Conservation (phyloP, 1,284 basidiomycete genomes). For the Ceratobasidium sp. region DNA sequence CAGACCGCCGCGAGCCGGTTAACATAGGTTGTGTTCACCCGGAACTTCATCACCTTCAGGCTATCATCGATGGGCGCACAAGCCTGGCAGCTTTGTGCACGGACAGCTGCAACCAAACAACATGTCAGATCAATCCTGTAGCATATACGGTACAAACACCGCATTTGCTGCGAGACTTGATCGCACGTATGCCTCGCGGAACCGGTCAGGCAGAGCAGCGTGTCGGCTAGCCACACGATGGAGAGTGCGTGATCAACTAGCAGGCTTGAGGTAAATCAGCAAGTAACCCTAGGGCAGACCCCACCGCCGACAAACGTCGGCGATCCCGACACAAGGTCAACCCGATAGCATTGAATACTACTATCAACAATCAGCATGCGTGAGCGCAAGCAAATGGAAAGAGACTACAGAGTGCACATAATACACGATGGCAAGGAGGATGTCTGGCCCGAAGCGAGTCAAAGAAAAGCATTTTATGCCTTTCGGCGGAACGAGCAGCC, state of each 20-base stretch:
- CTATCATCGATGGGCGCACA: neutral
- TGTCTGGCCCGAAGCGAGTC: slow-evolving; percentile 26
- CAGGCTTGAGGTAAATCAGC: neutral
- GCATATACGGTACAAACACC: slow-evolving; percentile 4
- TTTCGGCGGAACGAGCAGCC: slow-evolving; percentile 90
- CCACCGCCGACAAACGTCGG: neutral
- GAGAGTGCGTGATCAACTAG: neutral
- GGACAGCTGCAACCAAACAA: neutral
- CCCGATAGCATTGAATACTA: slow-evolving; percentile 35
- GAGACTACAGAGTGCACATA: slow-evolving; percentile 37
- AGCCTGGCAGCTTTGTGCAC: slow-evolving; percentile 5
- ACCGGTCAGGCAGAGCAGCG: neutral
- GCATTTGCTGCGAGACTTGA: neutral
- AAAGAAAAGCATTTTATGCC: slow-evolving; percentile 66
- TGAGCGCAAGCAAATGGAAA: slow-evolving; percentile 40
- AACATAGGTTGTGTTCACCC: neutral
- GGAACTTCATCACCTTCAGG: slow-evolving; percentile 7
- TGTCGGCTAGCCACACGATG: slow-evolving; percentile 6
- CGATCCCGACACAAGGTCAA: slow-evolving; percentile 8
- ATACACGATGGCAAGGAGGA: slow-evolving; percentile 19
- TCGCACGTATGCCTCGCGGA: slow-evolving; percentile 24
- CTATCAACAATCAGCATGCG: slow-evolving; percentile 22
- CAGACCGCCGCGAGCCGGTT: neutral
- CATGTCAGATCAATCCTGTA: neutral
- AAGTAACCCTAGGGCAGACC: neutral